Evolutionary conservation across 495 filamentous ascomycete species (phyloP).

Genomic region (Massariosphaeria phaeospora): DNA sequence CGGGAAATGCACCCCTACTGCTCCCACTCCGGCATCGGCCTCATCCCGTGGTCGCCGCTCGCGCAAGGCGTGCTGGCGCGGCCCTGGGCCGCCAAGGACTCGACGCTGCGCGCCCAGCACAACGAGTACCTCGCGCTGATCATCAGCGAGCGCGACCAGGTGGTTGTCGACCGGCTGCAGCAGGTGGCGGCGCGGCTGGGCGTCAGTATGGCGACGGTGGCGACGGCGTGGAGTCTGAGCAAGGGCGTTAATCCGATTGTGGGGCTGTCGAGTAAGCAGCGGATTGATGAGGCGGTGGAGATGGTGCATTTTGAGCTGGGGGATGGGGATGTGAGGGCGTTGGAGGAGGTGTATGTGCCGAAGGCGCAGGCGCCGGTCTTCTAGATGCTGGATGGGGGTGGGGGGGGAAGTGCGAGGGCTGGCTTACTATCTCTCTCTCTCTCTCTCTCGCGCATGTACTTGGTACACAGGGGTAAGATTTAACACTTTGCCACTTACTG

Average conservation of each 20-base stretch:
- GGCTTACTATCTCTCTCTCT: no score
- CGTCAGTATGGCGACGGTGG: conserved; percentile 33
- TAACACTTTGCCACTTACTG: no score
- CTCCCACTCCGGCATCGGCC: conserved; percentile 30
- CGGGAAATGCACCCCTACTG: conserved; percentile 33
- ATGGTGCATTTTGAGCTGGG: conserved; percentile 28
- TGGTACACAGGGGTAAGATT: no score
- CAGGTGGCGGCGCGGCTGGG: conserved; percentile 32
- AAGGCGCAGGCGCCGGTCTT: conserved; percentile 22
- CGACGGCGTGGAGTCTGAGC: conserved; percentile 34
- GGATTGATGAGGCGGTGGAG: conserved; percentile 38
- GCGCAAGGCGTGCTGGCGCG: conserved; percentile 29
- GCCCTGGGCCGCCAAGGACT: conserved; percentile 11
- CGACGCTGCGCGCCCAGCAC: conserved; percentile 17
- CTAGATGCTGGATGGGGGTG: no score
- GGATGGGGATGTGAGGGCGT: conserved; percentile 36
- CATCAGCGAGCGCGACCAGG: conserved; percentile 21
- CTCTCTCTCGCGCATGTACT: no score
- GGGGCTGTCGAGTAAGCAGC: conserved; percentile 34
- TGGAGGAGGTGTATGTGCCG: conserved; percentile 38
- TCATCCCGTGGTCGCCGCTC: conserved; percentile 32
- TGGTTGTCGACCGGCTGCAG: conserved; percentile 30
- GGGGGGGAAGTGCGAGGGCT: no score
- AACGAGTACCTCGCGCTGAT: conserved; percentile 5
- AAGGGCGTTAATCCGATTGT: conserved; percentile 38